Evolutionary conservation across 257 asterid genomes (phyloP), one percentile per base, ranked within the genome.

Genomic region (Phtheirospermum japonicum): DNA sequence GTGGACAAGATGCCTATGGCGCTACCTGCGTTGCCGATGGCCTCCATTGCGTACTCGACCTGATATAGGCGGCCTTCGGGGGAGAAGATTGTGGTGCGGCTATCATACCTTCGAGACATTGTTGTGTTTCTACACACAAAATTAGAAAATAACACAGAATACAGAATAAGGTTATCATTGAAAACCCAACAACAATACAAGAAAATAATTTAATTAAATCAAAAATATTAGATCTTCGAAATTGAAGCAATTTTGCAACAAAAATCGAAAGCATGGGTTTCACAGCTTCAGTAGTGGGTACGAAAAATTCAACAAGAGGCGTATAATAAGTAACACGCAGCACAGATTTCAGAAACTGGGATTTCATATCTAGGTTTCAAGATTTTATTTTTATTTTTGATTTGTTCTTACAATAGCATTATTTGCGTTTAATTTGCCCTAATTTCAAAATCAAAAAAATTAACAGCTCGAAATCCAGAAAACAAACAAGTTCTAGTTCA

Each of bases 11-110:
- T 83, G 52, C 97, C 97, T 34, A 89, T 89, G 43, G 97, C 95
- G 65, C 94, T 86, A 37, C 97, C 97, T 9, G 97, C 97, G 71
- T 89, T 89, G 59, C 97, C 97, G 75, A 89, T 89, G 20, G 97
- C 97, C 77, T 89, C 97, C 97, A 89, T 89, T 10, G 97, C 97
- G 50, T 87, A 89, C 83, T 89, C 95, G 11, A 89, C 97, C 73
- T 89, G 97, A 71, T 89, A 89, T 48, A 89, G 88, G 20, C 97
- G 94, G 12, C 97, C 97, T 71, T 89, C 97, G 0, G 97, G 97
- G 73, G 95, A 89, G 85, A 89, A 89, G 73, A 89, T 89, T 26
- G 97, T 89, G 18, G 97, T 89, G 33, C 97, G 97, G 55, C 97
- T 89, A 49, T 89, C 97, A 77, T 89, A 89, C 59, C 95, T 83